phyloP scores from a whole-genome alignment of 2,329 filamentous ascomycete species.

The Aureobasidium sp. region DNA sequence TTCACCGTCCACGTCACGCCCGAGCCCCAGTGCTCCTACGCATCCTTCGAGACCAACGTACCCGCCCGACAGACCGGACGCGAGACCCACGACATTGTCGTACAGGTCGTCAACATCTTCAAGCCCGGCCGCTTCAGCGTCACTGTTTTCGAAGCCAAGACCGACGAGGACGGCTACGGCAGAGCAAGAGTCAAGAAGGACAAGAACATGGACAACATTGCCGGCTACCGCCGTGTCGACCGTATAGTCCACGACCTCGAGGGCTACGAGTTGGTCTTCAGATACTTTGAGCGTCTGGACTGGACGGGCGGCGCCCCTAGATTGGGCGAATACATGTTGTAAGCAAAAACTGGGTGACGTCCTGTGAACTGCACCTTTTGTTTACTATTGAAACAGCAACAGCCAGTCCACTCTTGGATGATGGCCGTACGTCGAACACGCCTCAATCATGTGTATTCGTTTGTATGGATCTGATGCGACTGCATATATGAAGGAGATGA shows the following conservation, averaged over 20 bases:
- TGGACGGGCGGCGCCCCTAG: conserved; percentile 61
- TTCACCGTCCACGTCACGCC: conserved; percentile 98
- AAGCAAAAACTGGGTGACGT: background rate
- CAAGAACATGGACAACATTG: conserved; percentile 64
- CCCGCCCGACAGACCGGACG: conserved; percentile 81
- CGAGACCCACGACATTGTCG: conserved; percentile 81
- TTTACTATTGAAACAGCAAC: conserved; percentile 5
- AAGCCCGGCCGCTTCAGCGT: conserved; percentile 96
- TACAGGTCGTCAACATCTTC: conserved; percentile 94
- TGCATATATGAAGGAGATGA: background rate
- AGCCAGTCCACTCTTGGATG: conserved; percentile 11
- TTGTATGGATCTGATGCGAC: background rate
- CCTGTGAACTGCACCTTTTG: background rate
- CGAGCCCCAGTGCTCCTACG: conserved; percentile 93
- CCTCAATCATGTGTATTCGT: background rate
- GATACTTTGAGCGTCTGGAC: conserved; percentile 88
- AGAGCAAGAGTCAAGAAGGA: conserved; percentile 34
- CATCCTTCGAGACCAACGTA: conserved; percentile 97
- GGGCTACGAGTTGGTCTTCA: conserved; percentile 92
- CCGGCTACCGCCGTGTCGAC: conserved; percentile 83
- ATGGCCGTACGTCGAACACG: background rate
- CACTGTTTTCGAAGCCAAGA: conserved; percentile 89
- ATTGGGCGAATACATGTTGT: conserved; percentile 45
- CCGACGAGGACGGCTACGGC: conserved; percentile 35
- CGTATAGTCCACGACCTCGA: conserved; percentile 96